A percentile compares a stretch with the other conserved stretches of the same genome.
Conservation (phyloP, 2,329 filamentous ascomycete genomes). For the Beauveria scarabaeidicola region DNA sequence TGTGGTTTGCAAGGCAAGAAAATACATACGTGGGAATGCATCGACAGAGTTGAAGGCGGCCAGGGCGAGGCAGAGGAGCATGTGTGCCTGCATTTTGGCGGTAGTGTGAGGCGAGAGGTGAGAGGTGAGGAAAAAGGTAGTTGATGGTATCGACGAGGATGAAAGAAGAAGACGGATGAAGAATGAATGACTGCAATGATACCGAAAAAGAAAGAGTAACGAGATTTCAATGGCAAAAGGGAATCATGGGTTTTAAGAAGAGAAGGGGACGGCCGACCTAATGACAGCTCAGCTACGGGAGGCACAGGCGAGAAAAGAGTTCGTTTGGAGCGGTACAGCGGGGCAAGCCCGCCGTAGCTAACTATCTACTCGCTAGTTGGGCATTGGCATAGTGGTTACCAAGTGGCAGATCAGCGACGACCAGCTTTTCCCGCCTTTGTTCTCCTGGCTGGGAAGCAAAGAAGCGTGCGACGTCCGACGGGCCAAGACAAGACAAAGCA, state of each 20-base stretch:
- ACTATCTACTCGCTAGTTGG: background rate
- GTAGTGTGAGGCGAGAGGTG: background rate
- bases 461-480: background rate
- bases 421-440: too few relatives aligned
- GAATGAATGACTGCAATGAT: background rate
- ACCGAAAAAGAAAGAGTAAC: background rate
- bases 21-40: background rate
- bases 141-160: background rate
- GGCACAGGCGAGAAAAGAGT: background rate
- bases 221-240: background rate
- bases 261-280: background rate
- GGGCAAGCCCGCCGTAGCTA: background rate
- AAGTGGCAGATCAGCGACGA: too few relatives aligned
- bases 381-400: background rate
- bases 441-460: too few relatives aligned
- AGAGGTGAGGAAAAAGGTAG: background rate
- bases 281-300: too few relatives aligned
- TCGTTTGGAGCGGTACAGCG: background rate
- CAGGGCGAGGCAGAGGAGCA: slow-evolving; percentile 1
- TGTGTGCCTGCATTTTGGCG: background rate
- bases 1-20: background rate
- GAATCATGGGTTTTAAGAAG: background rate
- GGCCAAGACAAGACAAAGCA: background rate
- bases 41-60: background rate
- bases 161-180: background rate